phyloP scores from a whole-genome alignment of 2,329 filamentous ascomycete genomes.

The Diplodia intermedia region DNA sequence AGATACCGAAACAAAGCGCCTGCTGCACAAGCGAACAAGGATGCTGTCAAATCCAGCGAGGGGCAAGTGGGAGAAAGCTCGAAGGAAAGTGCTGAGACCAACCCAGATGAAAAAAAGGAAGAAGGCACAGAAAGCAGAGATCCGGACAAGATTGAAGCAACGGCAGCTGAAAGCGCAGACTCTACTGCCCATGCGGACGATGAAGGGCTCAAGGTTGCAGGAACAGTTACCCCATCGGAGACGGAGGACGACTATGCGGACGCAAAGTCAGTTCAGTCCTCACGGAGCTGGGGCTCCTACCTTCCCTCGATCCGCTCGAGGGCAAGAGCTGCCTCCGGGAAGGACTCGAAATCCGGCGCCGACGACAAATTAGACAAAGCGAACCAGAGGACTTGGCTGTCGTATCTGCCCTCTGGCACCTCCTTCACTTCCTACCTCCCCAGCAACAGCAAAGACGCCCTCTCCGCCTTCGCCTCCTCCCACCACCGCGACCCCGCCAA shows the following conservation, averaged over 20 bases:
- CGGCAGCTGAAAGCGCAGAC: background rate
- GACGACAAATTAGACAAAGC: constrained; percentile 37
- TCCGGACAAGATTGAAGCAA: constrained; percentile 24
- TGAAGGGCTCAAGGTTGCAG: constrained; percentile 10
- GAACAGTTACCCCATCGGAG: constrained; percentile 36
- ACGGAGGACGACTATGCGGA: constrained; percentile 45
- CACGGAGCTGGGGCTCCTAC: constrained; percentile 48
- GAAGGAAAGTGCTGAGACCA: background rate
- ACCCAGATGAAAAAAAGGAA: constrained; percentile 8
- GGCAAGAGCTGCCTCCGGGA: background rate
- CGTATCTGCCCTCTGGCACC: constrained; percentile 57
- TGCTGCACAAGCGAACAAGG: constrained; percentile 32
- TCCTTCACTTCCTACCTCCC: constrained; percentile 58
- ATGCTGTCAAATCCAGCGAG: constrained; percentile 37
- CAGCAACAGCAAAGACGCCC: constrained; percentile 48
- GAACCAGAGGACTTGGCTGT: constrained; percentile 51
- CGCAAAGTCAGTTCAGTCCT: constrained; percentile 36
- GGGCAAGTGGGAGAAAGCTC: background rate
- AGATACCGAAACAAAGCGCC: background rate
- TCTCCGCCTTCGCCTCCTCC: constrained; percentile 54
- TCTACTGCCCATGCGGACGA: background rate
- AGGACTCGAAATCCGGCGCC: background rate
- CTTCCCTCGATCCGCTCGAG: constrained; percentile 45
- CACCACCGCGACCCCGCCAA: constrained; percentile 57
- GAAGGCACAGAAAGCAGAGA: constrained; percentile 31